Percentiles rank a stretch among this genome's conserved stretches.
Conservation (phyloP, 192 early-diverging fungal species). For the Radiomyces spectabilis region DNA sequence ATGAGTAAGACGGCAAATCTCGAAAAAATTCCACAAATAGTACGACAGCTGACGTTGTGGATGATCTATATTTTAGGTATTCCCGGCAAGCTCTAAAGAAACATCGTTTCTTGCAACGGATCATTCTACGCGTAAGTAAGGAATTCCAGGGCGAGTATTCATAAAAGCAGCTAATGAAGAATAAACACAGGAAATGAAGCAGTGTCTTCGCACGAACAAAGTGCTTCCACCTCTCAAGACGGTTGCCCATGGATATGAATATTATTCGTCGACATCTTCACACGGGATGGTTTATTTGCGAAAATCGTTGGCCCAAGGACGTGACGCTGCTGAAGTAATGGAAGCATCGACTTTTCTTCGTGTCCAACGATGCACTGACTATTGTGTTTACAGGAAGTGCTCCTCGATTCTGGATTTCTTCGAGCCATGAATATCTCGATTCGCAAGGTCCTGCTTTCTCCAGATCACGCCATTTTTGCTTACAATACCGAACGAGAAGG, state of each 20-base stretch:
- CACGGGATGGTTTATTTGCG: conserved; percentile 44
- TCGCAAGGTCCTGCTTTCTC: conserved; percentile 44
- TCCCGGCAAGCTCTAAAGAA: neutral
- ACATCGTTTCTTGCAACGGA: neutral
- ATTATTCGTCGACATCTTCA: conserved; percentile 39
- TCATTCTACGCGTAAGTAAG: conserved; percentile 1
- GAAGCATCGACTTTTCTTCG: neutral
- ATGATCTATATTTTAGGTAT: neutral
- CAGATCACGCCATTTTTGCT: conserved; percentile 42
- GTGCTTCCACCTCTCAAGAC: conserved; percentile 38
- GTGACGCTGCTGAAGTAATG: conserved; percentile 34
- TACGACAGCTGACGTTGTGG: neutral
- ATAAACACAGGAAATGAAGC: conserved; percentile 42
- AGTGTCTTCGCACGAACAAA: conserved; percentile 31
- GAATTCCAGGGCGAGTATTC: neutral
- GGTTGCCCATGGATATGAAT: conserved; percentile 40
- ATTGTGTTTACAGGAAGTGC: conserved; percentile 36
- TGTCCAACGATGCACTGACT: too few relatives aligned
- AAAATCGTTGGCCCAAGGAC: conserved; percentile 25
- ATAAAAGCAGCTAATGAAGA: neutral
- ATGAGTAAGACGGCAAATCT: conserved; percentile 26
- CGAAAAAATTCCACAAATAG: neutral
- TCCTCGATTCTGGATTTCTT: conserved; percentile 42
- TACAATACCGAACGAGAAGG: conserved; percentile 46
- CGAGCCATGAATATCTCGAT: conserved; percentile 34